Conservation (phyloP, 2,329 filamentous ascomycete species). For the Hysterium pulicare region DNA sequence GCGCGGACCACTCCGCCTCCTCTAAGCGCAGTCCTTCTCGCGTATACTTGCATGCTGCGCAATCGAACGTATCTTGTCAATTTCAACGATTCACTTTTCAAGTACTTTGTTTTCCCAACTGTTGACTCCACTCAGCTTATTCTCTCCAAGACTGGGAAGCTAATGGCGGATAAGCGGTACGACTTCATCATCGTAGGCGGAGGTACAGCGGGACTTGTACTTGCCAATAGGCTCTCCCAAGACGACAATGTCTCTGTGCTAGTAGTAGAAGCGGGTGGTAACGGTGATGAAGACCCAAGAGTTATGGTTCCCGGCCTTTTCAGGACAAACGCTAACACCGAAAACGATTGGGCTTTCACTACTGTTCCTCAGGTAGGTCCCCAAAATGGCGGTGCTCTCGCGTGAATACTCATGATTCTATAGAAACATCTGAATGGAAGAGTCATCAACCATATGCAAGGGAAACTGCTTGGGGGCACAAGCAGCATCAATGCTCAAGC, state of each 20-base stretch:
- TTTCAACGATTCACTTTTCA: background rate
- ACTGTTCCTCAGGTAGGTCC: conserved; percentile 14
- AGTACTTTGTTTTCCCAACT: background rate
- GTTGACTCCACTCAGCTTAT: background rate
- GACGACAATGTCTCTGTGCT: conserved; percentile 23
- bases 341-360: conserved; percentile 15
- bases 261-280: conserved; percentile 26
- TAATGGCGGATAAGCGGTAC: conserved; percentile 11
- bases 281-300: conserved; percentile 10
- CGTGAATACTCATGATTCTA: background rate
- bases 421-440: conserved; percentile 9
- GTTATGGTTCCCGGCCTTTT: conserved; percentile 11
- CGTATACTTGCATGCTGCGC: background rate
- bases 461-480: conserved; percentile 28
- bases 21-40: background rate
- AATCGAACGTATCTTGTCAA: background rate
- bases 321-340: conserved; percentile 6
- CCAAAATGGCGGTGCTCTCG: background rate
- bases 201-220: conserved; percentile 27
- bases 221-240: conserved; percentile 27
- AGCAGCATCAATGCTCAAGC: conserved; percentile 25
- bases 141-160: no score
- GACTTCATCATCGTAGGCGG: conserved; percentile 26
- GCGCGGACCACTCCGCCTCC: no score
- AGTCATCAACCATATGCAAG: conserved; percentile 9